A percentile compares a stretch with the other conserved stretches of the same genome.
Conservation (phyloP, 805 yeast species). For the Yamadazyma akitaensis region DNA sequence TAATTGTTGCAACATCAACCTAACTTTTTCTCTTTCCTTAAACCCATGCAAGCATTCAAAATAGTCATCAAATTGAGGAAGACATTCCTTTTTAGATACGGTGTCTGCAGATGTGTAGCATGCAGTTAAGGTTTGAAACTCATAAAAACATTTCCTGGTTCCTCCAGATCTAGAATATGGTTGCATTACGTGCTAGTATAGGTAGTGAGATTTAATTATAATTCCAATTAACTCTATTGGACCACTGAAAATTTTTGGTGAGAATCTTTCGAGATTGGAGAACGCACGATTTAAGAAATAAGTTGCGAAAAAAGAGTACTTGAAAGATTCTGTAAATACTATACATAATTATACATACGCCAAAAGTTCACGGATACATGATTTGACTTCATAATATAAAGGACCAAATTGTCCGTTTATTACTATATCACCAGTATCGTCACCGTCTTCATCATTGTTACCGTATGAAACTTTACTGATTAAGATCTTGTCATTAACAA, state of each 20-base stretch:
- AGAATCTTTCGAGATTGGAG: background rate
- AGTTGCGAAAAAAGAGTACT: no score
- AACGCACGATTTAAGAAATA: background rate
- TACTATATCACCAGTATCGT: constrained; percentile 74
- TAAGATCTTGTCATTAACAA: constrained; percentile 73
- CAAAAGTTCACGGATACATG: constrained; percentile 66
- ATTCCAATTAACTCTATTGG: constrained; percentile 7
- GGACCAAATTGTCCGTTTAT: constrained; percentile 79
- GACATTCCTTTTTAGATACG: constrained; percentile 37
- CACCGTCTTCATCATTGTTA: constrained; percentile 31
- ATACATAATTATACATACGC: constrained; percentile 53
- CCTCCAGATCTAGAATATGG: constrained; percentile 48
- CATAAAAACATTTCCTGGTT: constrained; percentile 47
- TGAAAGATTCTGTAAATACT: background rate
- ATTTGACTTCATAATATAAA: constrained; percentile 74
- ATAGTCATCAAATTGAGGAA: constrained; percentile 44
- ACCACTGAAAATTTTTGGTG: constrained; percentile 7
- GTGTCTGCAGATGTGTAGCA: constrained; percentile 47
- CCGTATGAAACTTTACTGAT: constrained; percentile 60
- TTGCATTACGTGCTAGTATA: constrained; percentile 28
- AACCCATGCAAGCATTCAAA: constrained; percentile 46
- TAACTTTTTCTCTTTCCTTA: constrained; percentile 44
- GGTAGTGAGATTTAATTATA: background rate
- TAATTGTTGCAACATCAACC: constrained; percentile 45
- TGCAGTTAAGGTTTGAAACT: constrained; percentile 42